Evolutionary conservation across 768 basidiomycete species (phyloP), one percentile per base, ranked within the genome.

Genomic region (Leccinum longicurvipes): DNA sequence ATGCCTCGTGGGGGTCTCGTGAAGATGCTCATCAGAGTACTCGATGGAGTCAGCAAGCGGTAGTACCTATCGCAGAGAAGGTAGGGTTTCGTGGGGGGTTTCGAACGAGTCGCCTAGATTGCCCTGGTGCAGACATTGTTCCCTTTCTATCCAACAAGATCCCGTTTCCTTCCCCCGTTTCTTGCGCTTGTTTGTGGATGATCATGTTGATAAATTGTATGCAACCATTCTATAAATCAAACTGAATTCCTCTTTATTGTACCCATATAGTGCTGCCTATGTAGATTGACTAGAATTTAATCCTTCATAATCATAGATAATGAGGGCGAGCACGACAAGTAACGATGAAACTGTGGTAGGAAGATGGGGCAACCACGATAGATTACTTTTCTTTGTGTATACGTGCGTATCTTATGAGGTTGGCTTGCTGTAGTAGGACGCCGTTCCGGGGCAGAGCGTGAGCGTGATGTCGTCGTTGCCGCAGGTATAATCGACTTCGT

Each of bases 1-100:
- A 54, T 68, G 50, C 66, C 62, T 45, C 67, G 62, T 19, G 66
- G 67, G 10, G 66, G 66, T 19, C 24, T 68, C 36, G 62, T 67
- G 42, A 63, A 24, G 28, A 6, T 69, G 49, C 49, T 67, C 15
- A 44, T 61, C 34, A 61, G 56, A 55, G 56, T 50, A 7, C 48
- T 66, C 4, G 64, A 68, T 12, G 32, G 59, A 2, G 47, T 52
- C 32, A 68, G 15, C n/a, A 39, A 57, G 51, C 21, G 45, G 24
- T 36, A 39, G 34, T 36, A 19, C 0, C 39, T 39, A 19, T 39
- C 5, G 5, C n/a, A 39, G 10, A 39, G 39, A 39, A 19, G 39
- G n/a, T 10, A 10, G n/a, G 31, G 36, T 6, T n/a, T n/a, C 10
- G 36, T 19, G 34, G 34, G n/a, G 17, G 34, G 8, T 17, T 36